These are phyloP conservation scores for Chondrostereum purpureum DNA, from an alignment of 1,284 basidiomycete species.

Conservation along the genomic window DNA sequence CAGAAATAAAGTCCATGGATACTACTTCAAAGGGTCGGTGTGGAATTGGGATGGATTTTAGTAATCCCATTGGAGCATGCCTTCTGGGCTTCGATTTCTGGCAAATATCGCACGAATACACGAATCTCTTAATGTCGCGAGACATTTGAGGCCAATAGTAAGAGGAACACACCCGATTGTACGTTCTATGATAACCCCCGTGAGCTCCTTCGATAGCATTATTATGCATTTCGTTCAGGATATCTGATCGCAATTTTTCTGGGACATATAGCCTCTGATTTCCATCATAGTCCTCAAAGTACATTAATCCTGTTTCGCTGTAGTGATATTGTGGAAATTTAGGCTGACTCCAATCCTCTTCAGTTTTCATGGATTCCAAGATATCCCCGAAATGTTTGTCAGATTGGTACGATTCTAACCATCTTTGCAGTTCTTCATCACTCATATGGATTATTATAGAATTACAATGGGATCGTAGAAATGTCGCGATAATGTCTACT, in stretches of 20 bases:
- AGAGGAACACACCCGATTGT: background rate
- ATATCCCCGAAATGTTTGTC: background rate
- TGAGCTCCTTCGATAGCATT: background rate
- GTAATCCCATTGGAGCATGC: background rate
- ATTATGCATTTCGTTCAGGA: background rate
- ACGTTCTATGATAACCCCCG: too few species aligned
- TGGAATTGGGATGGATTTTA: conserved; percentile 15
- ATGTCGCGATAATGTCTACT: too few species aligned
- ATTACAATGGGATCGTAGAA: too few species aligned
- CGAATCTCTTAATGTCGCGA: background rate
- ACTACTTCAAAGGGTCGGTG: conserved; percentile 3
- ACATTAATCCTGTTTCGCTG: background rate
- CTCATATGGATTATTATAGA: conserved; percentile 3
- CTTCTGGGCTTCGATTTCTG: background rate
- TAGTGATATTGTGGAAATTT: background rate
- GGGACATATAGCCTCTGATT: background rate
- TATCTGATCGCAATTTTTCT: background rate
- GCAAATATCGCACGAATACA: too few species aligned
- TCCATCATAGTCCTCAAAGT: background rate
- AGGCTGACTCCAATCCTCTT: conserved; percentile 2
- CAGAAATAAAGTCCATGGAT: conserved; percentile 7
- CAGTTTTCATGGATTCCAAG: background rate
- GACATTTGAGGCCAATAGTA: background rate
- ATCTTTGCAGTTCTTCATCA: background rate
- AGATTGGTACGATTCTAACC: background rate